Evolutionary conservation across 148 eudicot genomes (phyloP).

Genomic region (Vaccinium myrtillus): DNA sequence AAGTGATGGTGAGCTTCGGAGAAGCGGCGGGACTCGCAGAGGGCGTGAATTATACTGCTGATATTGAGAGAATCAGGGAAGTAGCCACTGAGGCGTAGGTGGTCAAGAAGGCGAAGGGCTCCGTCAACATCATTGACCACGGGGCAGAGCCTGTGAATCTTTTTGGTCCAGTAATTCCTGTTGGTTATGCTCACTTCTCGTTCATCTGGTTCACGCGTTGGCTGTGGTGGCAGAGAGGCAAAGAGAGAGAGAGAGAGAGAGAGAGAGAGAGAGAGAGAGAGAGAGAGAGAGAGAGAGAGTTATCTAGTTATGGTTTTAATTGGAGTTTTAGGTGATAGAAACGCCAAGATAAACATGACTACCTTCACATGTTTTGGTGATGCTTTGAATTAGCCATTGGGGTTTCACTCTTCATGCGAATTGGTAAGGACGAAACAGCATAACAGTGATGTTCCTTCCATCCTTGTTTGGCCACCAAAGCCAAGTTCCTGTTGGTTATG

Average conservation of each 20-base stretch:
- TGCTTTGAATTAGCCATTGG: background rate
- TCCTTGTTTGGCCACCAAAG: background rate
- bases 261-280: too few species aligned
- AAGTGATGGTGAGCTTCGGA: conserved; percentile 64
- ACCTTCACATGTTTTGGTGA: background rate
- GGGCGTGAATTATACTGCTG: conserved; percentile 68
- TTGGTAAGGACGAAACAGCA: background rate
- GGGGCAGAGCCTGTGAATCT: conserved; percentile 60
- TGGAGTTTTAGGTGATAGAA: background rate
- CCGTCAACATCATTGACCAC: conserved; percentile 40
- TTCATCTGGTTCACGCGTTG: background rate
- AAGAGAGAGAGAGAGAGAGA: too few species aligned
- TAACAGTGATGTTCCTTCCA: background rate
- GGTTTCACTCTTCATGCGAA: background rate
- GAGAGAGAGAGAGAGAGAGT: background rate
- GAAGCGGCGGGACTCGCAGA: conserved; percentile 58
- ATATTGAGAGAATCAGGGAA: conserved; percentile 56
- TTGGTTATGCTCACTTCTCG: conserved; percentile 30
- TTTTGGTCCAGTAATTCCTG: conserved; percentile 47
- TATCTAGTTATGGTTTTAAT: background rate
- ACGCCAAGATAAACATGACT: background rate
- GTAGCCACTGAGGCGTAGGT: conserved; percentile 53
- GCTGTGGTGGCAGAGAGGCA: background rate
- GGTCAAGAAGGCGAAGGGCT: conserved; percentile 56
- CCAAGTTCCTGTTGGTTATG: too few species aligned